These are phyloP conservation scores for Lactifluus echinatus DNA, from an alignment of 768 basidiomycete species.

Conservation along the genomic window DNA sequence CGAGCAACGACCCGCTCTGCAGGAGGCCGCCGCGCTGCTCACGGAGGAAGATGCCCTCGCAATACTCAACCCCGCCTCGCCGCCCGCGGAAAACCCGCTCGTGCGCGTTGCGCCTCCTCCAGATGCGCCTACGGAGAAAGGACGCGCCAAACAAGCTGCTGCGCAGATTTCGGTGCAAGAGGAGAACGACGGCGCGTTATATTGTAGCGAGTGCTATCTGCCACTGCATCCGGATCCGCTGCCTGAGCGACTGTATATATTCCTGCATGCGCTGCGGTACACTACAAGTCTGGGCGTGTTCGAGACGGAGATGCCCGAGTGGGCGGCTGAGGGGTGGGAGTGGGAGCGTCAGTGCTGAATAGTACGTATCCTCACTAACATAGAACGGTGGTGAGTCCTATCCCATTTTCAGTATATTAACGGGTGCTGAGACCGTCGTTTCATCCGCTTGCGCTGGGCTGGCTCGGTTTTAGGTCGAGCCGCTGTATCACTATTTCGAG, in stretches of 20 bases:
- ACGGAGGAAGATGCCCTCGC: slow-evolving; percentile 43
- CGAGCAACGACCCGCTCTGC: neutral
- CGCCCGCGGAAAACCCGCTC: slow-evolving; percentile 4
- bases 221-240: slow-evolving; percentile 90
- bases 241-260: slow-evolving; percentile 90
- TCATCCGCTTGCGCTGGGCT: neutral
- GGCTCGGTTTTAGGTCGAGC: neutral
- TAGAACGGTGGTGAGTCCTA: too few species aligned
- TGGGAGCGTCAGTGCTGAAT: slow-evolving; percentile 32
- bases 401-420: too few species aligned
- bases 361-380: too few species aligned
- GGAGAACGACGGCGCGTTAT: slow-evolving; percentile 33
- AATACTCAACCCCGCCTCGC: slow-evolving; percentile 19
- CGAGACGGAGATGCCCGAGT: slow-evolving; percentile 81
- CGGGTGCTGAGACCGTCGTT: neutral
- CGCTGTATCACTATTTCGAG: neutral
- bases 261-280: slow-evolving; percentile 85
- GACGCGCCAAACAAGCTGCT: slow-evolving; percentile 14
- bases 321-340: slow-evolving; percentile 69
- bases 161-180: slow-evolving; percentile 27
- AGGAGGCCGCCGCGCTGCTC: slow-evolving; percentile 30
- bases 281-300: slow-evolving; percentile 76
- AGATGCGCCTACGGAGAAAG: slow-evolving; percentile 29
- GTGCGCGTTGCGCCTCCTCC: slow-evolving; percentile 15
- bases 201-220: slow-evolving; percentile 87